Base-by-base conservation (phyloP, 2,329 filamentous ascomycete species). In the Fusarium stilboides region DNA sequence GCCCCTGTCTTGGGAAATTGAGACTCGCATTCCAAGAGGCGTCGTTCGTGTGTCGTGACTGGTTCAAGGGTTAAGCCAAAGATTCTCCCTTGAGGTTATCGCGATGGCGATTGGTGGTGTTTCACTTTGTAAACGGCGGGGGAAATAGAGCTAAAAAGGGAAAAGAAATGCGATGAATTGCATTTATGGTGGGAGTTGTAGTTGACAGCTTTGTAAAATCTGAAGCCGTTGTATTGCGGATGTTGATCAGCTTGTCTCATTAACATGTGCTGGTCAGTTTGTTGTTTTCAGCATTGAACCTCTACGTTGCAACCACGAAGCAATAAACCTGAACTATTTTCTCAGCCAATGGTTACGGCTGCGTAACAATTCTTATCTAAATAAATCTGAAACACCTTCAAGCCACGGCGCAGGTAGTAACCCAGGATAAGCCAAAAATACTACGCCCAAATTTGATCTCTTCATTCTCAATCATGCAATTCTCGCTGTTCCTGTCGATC, bases 91-190 rank as follows among this genome's bases (percentile, higher is more conserved):
- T 70, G 49, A 40, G 5, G 17, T 12, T 20, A 22, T 5, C 22
- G 6, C 5, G 28, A 14, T 5, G 8, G n/a, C 57, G 47, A 69
- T 69, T 69, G 50, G 66, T 24, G 24, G 28, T 45, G 66, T 59
- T 52, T 54, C 39, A 59, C 49, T n/a, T 37, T 39, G n/a, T 33
- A 15, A 19, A 13, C 28, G 8, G 42, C 26, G 44, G 54, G 53
- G 31, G 40, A 47, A 34, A 61, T 61, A 52, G 13, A 58, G 40
- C 39, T 66, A 20, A 53, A 9, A n/a, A n/a, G 13, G 10, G 14
- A 44, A 40, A 39, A 67, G 56, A 67, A 70, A 67, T 68, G 51
- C 33, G 52, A 50, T 54, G 31, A n/a, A 70, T 59, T 45, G 14
- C 17, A 42, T 53, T 47, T 31, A 8, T 19, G n/a, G n/a, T 19